Conservation (phyloP, 768 basidiomycete species). For the Gymnopilus dilepis region DNA sequence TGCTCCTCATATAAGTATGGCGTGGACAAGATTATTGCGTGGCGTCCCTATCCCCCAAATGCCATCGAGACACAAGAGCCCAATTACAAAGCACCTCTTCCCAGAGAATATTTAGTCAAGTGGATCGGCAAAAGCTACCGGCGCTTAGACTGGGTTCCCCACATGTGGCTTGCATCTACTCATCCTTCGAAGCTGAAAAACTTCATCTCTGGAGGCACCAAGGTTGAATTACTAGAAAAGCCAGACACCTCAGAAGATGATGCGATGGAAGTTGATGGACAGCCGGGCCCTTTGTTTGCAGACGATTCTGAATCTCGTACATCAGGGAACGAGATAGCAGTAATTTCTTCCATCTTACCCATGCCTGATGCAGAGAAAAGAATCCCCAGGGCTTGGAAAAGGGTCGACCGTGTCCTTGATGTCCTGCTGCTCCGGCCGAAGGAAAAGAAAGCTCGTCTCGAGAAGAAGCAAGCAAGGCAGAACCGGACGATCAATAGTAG, state of each 20-base stretch:
- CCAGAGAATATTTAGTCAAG: constrained; percentile 94
- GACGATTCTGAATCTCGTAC: constrained; percentile 43
- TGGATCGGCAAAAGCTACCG: constrained; percentile 84
- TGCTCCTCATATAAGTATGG: constrained; percentile 73
- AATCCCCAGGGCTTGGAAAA: constrained; percentile 85
- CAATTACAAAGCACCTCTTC: constrained; percentile 64
- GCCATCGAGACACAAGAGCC: constrained; percentile 55
- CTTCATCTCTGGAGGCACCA: constrained; percentile 74
- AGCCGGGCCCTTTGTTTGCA: constrained; percentile 42
- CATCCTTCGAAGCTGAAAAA: constrained; percentile 71
- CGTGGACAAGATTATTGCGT: constrained; percentile 88
- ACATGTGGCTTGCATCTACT: constrained; percentile 86
- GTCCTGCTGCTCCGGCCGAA: constrained; percentile 65
- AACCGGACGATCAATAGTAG: constrained; percentile 31
- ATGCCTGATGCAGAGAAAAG: constrained; percentile 72
- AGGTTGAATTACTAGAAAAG: constrained; percentile 65
- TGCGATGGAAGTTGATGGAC: constrained; percentile 33
- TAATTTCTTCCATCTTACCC: constrained; percentile 41
- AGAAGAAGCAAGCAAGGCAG: constrained; percentile 26
- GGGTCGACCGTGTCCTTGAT: constrained; percentile 91
- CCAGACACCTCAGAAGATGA: constrained; percentile 41
- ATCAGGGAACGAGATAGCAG: constrained; percentile 34
- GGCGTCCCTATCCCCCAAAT: constrained; percentile 80
- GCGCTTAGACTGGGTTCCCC: constrained; percentile 87
- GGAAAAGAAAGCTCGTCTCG: constrained; percentile 29